Base-by-base conservation (phyloP, 2,329 filamentous ascomycete species). In the Penicillium psychrosexuale region DNA sequence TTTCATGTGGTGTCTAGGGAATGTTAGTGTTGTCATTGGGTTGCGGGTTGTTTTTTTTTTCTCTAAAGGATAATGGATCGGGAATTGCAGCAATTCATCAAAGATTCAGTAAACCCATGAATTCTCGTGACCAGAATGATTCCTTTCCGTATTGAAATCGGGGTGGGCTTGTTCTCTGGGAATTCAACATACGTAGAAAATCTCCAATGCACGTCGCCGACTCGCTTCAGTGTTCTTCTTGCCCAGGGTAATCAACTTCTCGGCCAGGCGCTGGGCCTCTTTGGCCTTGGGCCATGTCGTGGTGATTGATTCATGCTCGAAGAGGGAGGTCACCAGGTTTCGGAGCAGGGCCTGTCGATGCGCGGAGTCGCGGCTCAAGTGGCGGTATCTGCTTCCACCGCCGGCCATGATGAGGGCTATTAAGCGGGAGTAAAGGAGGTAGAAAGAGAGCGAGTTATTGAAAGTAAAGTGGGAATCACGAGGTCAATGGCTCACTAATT, bases 261-360 rank as follows among this genome's bases (percentile, higher is more conserved):
- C 94, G 8, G 92, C 94, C 65, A 97, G 75, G 40, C 90, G 84
- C 77, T 99, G 94, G 19, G 94, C 90, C 79, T 99, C 94, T 77
- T 97, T 99, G 45, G 94, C 94, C 78, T 97, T 97, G 72, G 88
- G 87, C 82, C 89, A 97, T 77, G 94, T 96, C 47, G 94, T 99
- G 61, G 88, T 86, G 78, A 99, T 96, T 60, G 90, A 86, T 79
- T 99, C 94, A 75, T 96, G 86, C 75, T 90, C 83, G 77, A 99
- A 89, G 63, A 99, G 88, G 51, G 93, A 94, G 64, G 93, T 96
- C 72, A 97, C 92, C 58, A 99, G 82, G 77, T 97, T 97, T 69
- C 94, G 91, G 64, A 99, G 86, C 65, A 99, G 85, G 50, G 94
- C 93, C 78, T 93, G 85, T 72, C 94, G 85, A 73, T 97, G 94